These are phyloP conservation scores for Poterioochromonas sp. DNA, from an alignment of 352 stramenopile species.

Conservation along the genomic window DNA sequence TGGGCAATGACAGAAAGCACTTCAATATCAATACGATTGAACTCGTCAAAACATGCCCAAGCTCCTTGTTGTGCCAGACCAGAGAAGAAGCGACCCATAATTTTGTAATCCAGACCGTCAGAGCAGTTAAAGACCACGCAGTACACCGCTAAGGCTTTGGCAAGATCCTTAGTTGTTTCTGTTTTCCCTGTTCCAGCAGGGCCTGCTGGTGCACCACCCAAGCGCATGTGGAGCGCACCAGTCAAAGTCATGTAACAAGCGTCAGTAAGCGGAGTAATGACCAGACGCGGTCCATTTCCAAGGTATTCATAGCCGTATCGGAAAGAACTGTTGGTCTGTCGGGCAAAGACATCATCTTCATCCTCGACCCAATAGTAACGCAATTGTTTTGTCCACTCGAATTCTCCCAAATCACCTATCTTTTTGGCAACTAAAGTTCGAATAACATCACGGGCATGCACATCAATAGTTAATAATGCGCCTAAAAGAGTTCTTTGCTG, in stretches of 20 bases:
- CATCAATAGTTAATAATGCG: constrained; percentile 77
- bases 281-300: constrained; percentile 70
- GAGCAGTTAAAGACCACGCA: constrained; percentile 92
- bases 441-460: constrained; percentile 76
- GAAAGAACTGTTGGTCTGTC: constrained; percentile 58
- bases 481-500: constrained; percentile 75
- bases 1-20: constrained; percentile 86
- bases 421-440: constrained; percentile 64
- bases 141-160: constrained; percentile 80
- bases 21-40: constrained; percentile 91
- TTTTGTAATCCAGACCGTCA: constrained; percentile 87
- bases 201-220: constrained; percentile 78
- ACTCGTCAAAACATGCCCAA: constrained; percentile 91
- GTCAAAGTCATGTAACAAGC: constrained; percentile 90
- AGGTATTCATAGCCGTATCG: constrained; percentile 82
- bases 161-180: constrained; percentile 85
- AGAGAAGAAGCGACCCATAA: constrained; percentile 90
- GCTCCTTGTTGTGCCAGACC: constrained; percentile 77
- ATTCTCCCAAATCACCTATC: constrained; percentile 65
- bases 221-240: constrained; percentile 75
- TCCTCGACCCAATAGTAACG: constrained; percentile 75
- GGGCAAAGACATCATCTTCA: constrained; percentile 69
- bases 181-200: constrained; percentile 84
- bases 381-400: constrained; percentile 78
- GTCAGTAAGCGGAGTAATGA: constrained; percentile 87